Base-by-base conservation (phyloP, 2,329 filamentous ascomycete species). In the Emergomyces pasteurianus region DNA sequence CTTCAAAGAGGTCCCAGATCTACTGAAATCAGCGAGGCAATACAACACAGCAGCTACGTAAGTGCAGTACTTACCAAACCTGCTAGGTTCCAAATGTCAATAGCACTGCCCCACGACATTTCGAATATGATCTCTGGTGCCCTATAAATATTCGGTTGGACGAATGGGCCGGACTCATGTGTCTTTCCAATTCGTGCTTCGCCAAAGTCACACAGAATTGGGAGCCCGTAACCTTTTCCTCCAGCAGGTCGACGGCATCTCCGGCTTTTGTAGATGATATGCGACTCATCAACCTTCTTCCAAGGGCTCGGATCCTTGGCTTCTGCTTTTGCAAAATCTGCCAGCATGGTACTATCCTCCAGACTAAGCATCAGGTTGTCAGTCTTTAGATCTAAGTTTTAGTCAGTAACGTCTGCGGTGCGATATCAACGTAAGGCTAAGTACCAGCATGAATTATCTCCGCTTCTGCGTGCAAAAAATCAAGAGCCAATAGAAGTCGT, bases 71-170 rank as follows among this genome's bases (percentile, higher is more conserved):
- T 38, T 61, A 65, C 65, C 67, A 72, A 63, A 26, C 66, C 64
- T 8, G 63, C 69, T 9, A 71, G 61, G 60, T 71, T 72, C 70
- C 69, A 72, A 26, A 72, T 71, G 61, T 71, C 68, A 7, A 67
- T 66, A 23, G 65, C 62, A 59, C 65, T 67, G 2, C 65, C 65
- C 67, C 69, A 71, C 1, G 66, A 63, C 23, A 61, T 63, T 40
- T 66, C 60, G 2, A 71, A 61, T 6, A 71, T 65, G 23, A 72
- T 67, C 61, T 72, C 70, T 16, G 70, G 70, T 16, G 68, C 68
- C 49, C 67, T 67, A 43, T 70, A 71, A 10, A 67, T 63, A 59
- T 68, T 62, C 16, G 68, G 69, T 70, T 83, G 54, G 73, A 81
- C 64, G 69, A 77, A 62, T 65, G 77, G 66, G 72, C 81, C 63